phyloP scores from a whole-genome alignment of 116 monocot genomes.

The Iris pallida region DNA sequence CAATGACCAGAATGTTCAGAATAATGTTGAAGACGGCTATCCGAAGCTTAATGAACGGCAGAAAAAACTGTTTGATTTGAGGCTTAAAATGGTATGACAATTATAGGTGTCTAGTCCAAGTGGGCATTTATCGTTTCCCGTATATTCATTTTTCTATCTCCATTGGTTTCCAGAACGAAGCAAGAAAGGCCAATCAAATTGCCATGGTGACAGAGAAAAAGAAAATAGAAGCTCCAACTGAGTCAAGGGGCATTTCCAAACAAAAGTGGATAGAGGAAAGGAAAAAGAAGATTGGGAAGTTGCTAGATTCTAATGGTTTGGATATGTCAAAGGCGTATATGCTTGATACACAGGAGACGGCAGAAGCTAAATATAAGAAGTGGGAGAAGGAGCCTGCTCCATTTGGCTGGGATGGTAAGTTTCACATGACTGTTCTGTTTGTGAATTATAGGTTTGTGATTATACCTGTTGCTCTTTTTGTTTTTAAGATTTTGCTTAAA shows the following conservation, averaged over 20 bases:
- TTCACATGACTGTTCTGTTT: not conserved
- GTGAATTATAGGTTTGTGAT: not conserved
- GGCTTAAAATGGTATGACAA: conserved; percentile 98
- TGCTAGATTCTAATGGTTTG: conserved; percentile 94
- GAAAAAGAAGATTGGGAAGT: conserved; percentile 94
- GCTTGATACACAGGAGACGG: conserved; percentile 95
- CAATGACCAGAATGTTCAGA: conserved; percentile 16
- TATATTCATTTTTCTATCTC: conserved; percentile 5
- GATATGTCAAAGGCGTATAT: conserved; percentile 94
- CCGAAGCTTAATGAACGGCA: conserved; percentile 70
- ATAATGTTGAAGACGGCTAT: conserved; percentile 43
- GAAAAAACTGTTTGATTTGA: conserved; percentile 84
- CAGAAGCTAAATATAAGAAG: conserved; percentile 93
- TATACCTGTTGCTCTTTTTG: not conserved
- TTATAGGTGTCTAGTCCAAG: not conserved
- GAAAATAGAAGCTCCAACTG: conserved; percentile 67
- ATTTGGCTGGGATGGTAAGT: conserved; percentile 91
- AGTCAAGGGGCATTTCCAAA: conserved; percentile 88
- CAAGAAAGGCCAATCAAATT: conserved; percentile 86
- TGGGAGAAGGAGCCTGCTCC: conserved; percentile 99
- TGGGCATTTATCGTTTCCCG: not conserved
- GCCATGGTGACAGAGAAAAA: conserved; percentile 95
- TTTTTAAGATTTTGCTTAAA: not conserved
- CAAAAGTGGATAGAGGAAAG: conserved; percentile 94
- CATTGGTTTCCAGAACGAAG: conserved; percentile 66